Conservation (phyloP, 78 protist genomes). For the Polysphondylium violaceum region DNA sequence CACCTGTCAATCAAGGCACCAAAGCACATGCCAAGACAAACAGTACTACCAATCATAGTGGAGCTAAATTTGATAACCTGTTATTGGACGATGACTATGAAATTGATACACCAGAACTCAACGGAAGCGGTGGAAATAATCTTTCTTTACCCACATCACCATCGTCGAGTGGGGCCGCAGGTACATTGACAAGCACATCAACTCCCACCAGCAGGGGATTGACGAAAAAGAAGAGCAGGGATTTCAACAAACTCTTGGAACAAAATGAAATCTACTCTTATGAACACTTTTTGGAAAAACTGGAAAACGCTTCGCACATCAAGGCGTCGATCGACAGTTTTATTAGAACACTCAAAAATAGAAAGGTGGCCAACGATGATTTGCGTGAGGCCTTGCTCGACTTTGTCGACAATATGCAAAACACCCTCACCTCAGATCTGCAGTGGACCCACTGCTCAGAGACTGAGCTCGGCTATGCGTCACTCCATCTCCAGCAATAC, state of each 20-base stretch:
- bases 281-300: conserved; percentile 28
- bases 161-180: neutral
- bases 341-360: conserved; percentile 46
- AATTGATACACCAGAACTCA: neutral
- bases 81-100: no score
- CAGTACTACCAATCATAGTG: neutral
- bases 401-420: conserved; percentile 44
- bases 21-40: neutral
- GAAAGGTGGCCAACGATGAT: conserved; percentile 69
- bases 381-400: conserved; percentile 60
- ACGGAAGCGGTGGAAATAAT: no score
- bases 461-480: conserved; percentile 22
- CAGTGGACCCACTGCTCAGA: conserved; percentile 25
- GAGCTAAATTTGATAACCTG: neutral
- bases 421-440: conserved; percentile 10
- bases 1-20: neutral
- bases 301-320: conserved; percentile 31
- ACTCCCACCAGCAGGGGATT: neutral
- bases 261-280: conserved; percentile 43
- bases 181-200: conserved; percentile 6
- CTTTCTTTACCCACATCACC: conserved; percentile 3
- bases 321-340: conserved; percentile 66
- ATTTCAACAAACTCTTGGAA: conserved; percentile 16
- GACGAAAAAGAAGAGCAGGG: neutral
- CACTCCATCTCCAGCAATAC: conserved; percentile 63